phyloP scores from a whole-genome alignment of 148 eudicot species.

The Bassia scoparia region DNA sequence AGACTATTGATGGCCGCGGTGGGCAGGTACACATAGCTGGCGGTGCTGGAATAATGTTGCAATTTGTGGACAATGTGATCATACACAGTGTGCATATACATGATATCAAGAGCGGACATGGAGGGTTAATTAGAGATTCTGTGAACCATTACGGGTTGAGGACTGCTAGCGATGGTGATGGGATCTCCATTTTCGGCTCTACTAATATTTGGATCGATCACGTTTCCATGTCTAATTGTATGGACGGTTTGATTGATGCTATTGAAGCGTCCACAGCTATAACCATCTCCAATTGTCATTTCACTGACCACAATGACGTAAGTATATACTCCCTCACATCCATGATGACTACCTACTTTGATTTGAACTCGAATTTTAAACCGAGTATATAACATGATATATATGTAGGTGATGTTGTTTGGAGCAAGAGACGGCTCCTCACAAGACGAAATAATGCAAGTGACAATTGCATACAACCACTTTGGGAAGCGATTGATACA shows the following conservation, averaged over 20 bases:
- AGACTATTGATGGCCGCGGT: constrained; percentile 55
- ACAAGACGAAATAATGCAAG: constrained; percentile 32
- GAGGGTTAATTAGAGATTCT: constrained; percentile 44
- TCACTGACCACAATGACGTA: constrained; percentile 54
- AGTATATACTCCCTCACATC: background rate
- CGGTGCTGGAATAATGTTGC: constrained; percentile 47
- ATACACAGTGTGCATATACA: constrained; percentile 41
- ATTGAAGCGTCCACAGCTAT: constrained; percentile 45
- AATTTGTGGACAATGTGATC: constrained; percentile 46
- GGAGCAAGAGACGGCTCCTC: constrained; percentile 32
- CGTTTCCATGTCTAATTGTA: constrained; percentile 47
- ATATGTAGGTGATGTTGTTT: constrained; percentile 37
- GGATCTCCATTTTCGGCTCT: constrained; percentile 45
- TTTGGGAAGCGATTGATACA: constrained; percentile 43
- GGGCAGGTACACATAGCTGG: constrained; percentile 37
- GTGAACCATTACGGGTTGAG: constrained; percentile 36
- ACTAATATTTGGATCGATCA: constrained; percentile 54
- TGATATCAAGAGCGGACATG: constrained; percentile 34
- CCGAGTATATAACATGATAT: background rate
- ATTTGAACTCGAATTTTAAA: no score
- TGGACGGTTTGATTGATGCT: constrained; percentile 49
- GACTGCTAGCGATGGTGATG: constrained; percentile 46
- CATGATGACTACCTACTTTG: no score
- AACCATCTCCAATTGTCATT: constrained; percentile 52
- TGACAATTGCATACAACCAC: constrained; percentile 42